These are phyloP conservation scores for Plectosphaerella plurivora DNA, from an alignment of 2,329 filamentous ascomycete species.

Conservation along the genomic window DNA sequence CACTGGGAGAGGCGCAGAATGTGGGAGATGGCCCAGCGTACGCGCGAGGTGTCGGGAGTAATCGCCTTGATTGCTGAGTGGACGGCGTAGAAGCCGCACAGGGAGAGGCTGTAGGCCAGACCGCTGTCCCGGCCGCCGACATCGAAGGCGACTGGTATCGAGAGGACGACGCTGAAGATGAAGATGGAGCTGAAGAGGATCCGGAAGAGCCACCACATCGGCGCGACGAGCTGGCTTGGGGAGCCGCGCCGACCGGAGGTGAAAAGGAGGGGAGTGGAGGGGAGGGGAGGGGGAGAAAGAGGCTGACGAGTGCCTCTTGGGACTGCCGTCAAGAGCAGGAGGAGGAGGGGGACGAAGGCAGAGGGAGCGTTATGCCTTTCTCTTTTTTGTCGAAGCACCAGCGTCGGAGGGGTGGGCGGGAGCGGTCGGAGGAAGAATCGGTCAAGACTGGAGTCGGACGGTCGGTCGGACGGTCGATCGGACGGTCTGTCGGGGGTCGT, in stretches of 20 bases:
- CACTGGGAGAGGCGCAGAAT: slow-evolving; percentile 75
- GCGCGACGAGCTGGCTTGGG: slow-evolving; percentile 22
- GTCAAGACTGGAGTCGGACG: no score
- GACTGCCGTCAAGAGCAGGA: not conserved
- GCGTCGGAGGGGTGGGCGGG: no score
- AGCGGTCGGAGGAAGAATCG: no score
- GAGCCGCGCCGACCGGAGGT: slow-evolving; percentile 13
- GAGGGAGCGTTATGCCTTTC: no score
- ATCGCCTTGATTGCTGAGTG: slow-evolving; percentile 77
- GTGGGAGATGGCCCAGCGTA: slow-evolving; percentile 67
- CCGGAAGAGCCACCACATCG: slow-evolving; percentile 81
- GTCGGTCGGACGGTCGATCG: not conserved
- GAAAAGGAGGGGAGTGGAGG: no score
- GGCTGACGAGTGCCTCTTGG: slow-evolving; percentile 7
- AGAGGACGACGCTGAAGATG: slow-evolving; percentile 87
- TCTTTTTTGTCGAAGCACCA: no score
- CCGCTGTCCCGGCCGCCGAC: slow-evolving; percentile 93
- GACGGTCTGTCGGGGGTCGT: not conserved
- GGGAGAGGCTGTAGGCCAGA: slow-evolving; percentile 84
- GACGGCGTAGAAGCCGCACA: slow-evolving; percentile 86
- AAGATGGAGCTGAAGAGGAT: slow-evolving; percentile 78
- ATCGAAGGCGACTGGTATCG: slow-evolving; percentile 95
- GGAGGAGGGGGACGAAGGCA: not conserved
- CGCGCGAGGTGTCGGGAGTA: slow-evolving; percentile 72
- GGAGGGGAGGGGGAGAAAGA: not conserved